Conservation (phyloP, 2,329 filamentous ascomycete species). For the Penicillium sp. region DNA sequence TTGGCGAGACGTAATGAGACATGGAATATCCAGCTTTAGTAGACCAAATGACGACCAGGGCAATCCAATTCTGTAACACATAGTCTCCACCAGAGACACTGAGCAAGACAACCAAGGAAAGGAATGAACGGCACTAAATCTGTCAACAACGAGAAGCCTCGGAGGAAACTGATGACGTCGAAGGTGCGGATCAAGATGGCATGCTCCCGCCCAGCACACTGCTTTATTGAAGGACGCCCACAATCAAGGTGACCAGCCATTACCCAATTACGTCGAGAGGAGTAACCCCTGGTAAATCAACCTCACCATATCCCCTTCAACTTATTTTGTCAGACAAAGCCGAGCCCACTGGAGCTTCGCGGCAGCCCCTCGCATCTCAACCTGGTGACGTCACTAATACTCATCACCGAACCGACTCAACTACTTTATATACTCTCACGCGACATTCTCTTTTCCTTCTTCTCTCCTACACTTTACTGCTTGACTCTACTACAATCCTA, state of each 20-base stretch:
- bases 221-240: background rate
- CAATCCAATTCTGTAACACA: slow-evolving; percentile 10
- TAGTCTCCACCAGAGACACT: slow-evolving; percentile 1
- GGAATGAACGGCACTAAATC: slow-evolving; percentile 1
- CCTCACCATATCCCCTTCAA: background rate
- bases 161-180: slow-evolving; percentile 30
- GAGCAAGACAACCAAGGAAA: slow-evolving; percentile 3
- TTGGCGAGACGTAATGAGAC: slow-evolving; percentile 24
- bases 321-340: slow-evolving; percentile 9
- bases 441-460: slow-evolving; percentile 11
- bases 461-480: background rate
- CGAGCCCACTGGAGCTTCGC: background rate
- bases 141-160: slow-evolving; percentile 13
- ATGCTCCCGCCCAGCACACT: background rate
- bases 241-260: background rate
- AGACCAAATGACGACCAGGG: slow-evolving; percentile 12
- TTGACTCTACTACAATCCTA: background rate
- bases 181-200: slow-evolving; percentile 16
- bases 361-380: background rate
- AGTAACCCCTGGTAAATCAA: slow-evolving; percentile 4
- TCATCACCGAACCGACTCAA: slow-evolving; percentile 4
- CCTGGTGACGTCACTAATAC: slow-evolving; percentile 28
- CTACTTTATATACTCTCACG: slow-evolving; percentile 14
- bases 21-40: background rate
- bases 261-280: background rate